Evolutionary conservation across 176 grass and related monocot species (phyloP).

Genomic region (Coix lacrymajobi): DNA sequence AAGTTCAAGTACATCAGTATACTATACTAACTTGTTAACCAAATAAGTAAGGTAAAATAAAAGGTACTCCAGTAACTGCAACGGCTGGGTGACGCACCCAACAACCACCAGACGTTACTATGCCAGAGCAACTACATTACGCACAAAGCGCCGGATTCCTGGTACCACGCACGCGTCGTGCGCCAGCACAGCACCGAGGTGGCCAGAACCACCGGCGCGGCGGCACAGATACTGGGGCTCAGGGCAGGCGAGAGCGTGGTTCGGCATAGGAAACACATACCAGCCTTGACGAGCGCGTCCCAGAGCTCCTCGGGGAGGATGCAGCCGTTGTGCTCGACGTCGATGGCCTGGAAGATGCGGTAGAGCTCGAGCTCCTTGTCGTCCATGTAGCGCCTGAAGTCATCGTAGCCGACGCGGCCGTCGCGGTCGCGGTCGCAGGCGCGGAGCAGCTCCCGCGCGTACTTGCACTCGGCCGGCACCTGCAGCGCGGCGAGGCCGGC

Average conservation of each 20-base stretch:
- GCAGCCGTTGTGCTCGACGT: constrained; percentile 93
- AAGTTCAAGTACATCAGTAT: background rate
- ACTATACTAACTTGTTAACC: background rate
- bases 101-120: background rate
- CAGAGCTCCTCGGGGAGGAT: constrained; percentile 98
- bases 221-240: background rate
- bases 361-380: constrained; percentile 98
- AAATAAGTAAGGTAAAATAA: background rate
- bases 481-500: constrained; percentile 66
- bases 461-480: constrained; percentile 83
- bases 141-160: background rate
- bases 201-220: background rate
- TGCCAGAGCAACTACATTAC: constrained; percentile 3
- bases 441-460: constrained; percentile 81
- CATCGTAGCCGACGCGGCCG: constrained; percentile 78
- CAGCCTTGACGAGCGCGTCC: constrained; percentile 91
- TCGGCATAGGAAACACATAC: constrained; percentile 38
- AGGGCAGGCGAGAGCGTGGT: background rate
- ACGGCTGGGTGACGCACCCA: background rate
- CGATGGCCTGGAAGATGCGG: constrained; percentile 97
- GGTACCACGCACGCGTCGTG: background rate
- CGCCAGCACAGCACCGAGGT: background rate
- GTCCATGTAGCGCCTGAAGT: constrained; percentile 93
- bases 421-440: constrained; percentile 88
- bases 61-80: background rate